phyloP scores from a whole-genome alignment of 1,284 basidiomycete species.

The Taiwanofungus camphoratus region DNA sequence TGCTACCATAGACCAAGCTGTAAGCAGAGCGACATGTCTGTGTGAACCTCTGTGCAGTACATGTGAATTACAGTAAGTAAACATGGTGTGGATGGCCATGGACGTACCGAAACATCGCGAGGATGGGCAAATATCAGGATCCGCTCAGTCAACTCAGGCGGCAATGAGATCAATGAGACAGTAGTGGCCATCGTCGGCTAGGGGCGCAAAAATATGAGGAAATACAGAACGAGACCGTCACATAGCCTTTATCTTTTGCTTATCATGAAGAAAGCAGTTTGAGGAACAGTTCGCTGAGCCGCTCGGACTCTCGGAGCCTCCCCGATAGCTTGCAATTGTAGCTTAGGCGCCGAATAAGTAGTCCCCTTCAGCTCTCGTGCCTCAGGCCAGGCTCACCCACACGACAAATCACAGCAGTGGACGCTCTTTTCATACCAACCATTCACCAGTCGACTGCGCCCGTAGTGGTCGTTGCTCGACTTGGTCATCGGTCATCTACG shows the following conservation, averaged over 20 bases:
- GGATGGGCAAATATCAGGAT: constrained; percentile 49
- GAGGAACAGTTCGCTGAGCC: no score
- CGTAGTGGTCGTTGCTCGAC: no score
- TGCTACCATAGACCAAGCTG: constrained; percentile 40
- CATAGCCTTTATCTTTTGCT: constrained; percentile 1
- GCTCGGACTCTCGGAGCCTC: no score
- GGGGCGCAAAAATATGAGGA: not conserved
- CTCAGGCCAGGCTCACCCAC: no score
- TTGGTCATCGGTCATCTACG: no score
- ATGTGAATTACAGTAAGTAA: not conserved
- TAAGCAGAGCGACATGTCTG: constrained; percentile 43
- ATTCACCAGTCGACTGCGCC: no score
- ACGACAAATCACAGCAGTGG: no score
- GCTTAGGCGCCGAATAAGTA: no score
- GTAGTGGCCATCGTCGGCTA: not conserved
- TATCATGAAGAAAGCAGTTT: no score
- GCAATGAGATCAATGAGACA: constrained; percentile 29
- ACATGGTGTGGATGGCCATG: not conserved
- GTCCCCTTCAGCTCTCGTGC: no score
- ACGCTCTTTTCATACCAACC: no score
- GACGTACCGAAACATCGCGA: constrained; percentile 40
- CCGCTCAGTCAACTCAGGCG: constrained; percentile 51
- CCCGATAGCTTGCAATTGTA: no score
- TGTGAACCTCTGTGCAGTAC: constrained; percentile 41
- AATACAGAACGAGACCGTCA: not conserved